phyloP scores from a whole-genome alignment of 2,329 filamentous ascomycete species.

The Fusarium setosum region DNA sequence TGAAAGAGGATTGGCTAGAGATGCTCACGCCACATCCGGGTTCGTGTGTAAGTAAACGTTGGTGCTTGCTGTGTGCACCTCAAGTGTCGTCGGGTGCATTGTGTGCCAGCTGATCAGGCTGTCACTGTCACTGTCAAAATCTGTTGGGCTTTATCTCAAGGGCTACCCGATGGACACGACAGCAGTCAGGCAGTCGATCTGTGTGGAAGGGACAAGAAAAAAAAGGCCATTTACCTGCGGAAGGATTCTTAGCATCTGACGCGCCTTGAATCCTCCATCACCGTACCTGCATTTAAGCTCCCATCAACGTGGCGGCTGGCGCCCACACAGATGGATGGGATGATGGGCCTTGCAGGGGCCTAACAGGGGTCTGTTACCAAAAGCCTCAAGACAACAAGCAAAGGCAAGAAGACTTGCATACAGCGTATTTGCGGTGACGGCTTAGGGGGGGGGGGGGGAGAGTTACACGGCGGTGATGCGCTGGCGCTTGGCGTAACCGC shows the following conservation, averaged over 20 bases:
- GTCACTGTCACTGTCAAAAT: neutral
- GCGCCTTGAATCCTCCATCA: neutral
- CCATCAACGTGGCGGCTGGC: constrained; percentile 12
- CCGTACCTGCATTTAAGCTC: constrained; percentile 27
- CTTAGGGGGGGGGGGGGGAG: neutral
- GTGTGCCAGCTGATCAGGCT: constrained; percentile 1
- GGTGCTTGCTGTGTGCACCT: neutral
- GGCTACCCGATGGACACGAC: neutral
- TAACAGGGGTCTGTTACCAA: constrained; percentile 6
- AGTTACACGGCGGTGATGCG: constrained; percentile 26
- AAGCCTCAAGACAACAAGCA: neutral
- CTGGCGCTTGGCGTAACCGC: constrained; percentile 23
- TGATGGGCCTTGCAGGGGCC: constrained; percentile 9
- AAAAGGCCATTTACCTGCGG: too few relatives aligned
- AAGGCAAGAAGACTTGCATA: neutral
- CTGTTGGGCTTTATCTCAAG: neutral
- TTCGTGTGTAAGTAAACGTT: neutral
- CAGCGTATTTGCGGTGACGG: constrained; percentile 7
- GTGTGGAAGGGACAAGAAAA: too few relatives aligned
- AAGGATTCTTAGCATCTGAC: neutral
- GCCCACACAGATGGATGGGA: constrained; percentile 8
- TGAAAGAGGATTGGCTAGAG: constrained; percentile 38
- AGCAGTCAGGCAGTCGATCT: neutral
- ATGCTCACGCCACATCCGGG: constrained; percentile 19
- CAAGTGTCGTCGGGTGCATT: neutral